Base-by-base conservation (phyloP, 228 moss, liverwort and hornwort genomes). In the Sphagnum magellanicum region DNA sequence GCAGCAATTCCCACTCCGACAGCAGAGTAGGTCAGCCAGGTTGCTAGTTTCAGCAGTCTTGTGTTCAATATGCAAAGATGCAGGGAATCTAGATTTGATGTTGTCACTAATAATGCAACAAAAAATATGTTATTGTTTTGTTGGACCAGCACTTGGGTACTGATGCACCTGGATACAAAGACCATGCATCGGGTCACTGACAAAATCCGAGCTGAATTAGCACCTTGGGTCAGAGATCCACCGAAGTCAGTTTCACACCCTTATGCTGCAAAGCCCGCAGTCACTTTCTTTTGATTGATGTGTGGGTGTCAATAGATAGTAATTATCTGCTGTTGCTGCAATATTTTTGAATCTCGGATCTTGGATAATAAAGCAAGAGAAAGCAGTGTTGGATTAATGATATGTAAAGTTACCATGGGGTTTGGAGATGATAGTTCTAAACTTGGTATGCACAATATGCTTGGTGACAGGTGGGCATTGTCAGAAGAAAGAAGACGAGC, bases 111-210 rank as follows among this genome's bases (percentile, higher is more conserved):
- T 32, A 32, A 32, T 32, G 32, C 32, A 32, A 3, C 32, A 32
- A 32, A 32, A 32, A 32, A 32, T 32, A 32, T 32, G 3, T 32
- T 32, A 4, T 55, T 55, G 55, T 65, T 78, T 64, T 70, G 59
- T 70, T 72, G 74, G 32, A 32, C 66, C 79, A 86, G 86, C 67
- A 86, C 86, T 50, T 86, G 86, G 86, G 86, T 86, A 71, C 53
- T 86, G 51, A 86, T 86, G 86, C 75, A 86, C 68, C 83, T 86
- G 86, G 86, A 86, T 51, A 86, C 86, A 11, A 86, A 83, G 77
- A 71, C 74, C 61, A 76, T 86, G 64, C 74, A 80, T 64, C 86
- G 86, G n/a, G 57, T 83, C 49, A 72, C 76, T 48, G 86, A 86
- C 60, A 60, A 74, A 48, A 0, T 78, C 50, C 76, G 86, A 72